Base-by-base conservation (phyloP, 2,329 filamentous ascomycete species). In the Diplodia corticola region DNA sequence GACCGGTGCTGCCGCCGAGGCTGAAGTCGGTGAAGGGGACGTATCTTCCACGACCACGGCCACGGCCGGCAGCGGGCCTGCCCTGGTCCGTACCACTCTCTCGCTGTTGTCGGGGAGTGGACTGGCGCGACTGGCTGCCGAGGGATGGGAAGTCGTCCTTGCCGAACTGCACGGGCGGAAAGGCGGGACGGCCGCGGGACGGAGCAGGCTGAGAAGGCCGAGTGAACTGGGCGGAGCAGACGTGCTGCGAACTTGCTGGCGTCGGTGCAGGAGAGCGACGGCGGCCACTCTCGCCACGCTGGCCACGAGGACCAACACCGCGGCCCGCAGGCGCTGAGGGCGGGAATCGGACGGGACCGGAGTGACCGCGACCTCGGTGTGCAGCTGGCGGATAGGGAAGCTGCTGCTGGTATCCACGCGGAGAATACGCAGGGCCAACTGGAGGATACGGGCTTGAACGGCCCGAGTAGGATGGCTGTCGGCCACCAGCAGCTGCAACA, bases 131-230 rank as follows among this genome's bases (percentile, higher is more conserved):
- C 17, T 53, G 50, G 17, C 26, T 53, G 1, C 26, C 26, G 13
- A 53, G 24, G 5, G 50, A 33, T n/a, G 50, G 50, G 26, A 53
- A 53, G 50, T 53, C 50, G 1, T 30, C 28, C 0, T 30, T 6
- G 3, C 50, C 26, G 3, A 49, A 26, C 1, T 20, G 22, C 46
- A 7, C 20, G 6, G 37, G 7, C 0, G 17, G 4, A 44, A 17
- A 0, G 37, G 5, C 13, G 4, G 4, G 13, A 40, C 13, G 4
- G 17, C 4, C 3, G 4, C 5, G 1, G 4, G 35, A 1, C 1
- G 1, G 35, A 17, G 13, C 4, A 40, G 35, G 10, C 4, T 17
- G 35, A n/a, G n/a, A n/a, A n/a, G n/a, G n/a, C n/a, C n/a, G n/a
- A n/a, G n/a, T n/a, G n/a, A n/a, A n/a, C n/a, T n/a, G n/a, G n/a